Evolutionary conservation across 192 early-diverging fungal genomes (phyloP), one percentile per base, ranked within the genome.

Genomic region (Backusella tuberculispora): DNA sequence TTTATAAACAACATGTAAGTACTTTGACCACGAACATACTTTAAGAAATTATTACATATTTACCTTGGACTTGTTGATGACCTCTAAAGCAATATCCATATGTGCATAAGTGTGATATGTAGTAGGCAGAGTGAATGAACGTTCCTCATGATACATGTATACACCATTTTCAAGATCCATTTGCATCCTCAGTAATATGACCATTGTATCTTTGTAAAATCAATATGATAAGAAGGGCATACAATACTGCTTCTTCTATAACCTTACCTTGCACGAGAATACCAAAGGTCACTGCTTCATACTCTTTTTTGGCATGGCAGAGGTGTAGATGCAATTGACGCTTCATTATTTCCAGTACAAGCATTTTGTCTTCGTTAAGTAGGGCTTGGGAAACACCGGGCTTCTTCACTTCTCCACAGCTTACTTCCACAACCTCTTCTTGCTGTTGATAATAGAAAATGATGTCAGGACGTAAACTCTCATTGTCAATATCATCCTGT

Each of bases 291-390:
- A 63, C 50, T 40, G 40, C 70, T 60, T 72, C 50, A 42, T 63
- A 56, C 10, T 40, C 38, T 42, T 53, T 38, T 70, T 70, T 70
- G 1, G 69, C 69, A 37, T 15, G 45, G 44, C 14, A 37, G 26
- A 70, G 47, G 3, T 46, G 21, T n/a, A 70, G 44, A 70, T 70
- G 68, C 44, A 70, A 37, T 70, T 70, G 69, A 9, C 34, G 34
- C 8, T 72, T 72, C 48, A 72, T 72, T 9, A 72, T 12, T 24
- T 72, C 70, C n/a, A 72, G n/a, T n/a, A 72, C 70, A 9, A 50
- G n/a, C n/a, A 72, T 60, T 42, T 42, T 72, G n/a, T 60, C 48
- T 56, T 60, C 19, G 29, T 53, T 5, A 2, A 72, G 40, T 19
- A 56, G 17, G 37, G 47, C 29, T n/a, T 70, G 15, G 19, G 70